Percentiles rank a stretch among this genome's conserved stretches.
phyloP scores from a whole-genome alignment of 2,329 filamentous ascomycete genomes.

The Trichoderma asperellum region DNA sequence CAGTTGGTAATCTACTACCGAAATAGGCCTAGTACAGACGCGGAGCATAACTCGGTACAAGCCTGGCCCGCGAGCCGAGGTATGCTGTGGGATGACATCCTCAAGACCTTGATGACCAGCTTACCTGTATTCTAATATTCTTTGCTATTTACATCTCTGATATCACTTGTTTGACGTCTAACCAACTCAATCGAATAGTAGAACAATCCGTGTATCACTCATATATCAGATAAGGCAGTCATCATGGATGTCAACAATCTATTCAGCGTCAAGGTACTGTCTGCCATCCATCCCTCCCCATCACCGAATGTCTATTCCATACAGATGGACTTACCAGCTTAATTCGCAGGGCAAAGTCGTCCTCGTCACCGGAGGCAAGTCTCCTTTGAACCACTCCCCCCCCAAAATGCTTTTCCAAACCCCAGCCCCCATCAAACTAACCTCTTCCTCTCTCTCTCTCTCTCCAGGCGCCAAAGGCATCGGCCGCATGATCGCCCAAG shows the following conservation, averaged over 20 bases:
- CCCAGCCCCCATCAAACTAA: not conserved
- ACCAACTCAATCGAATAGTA: not conserved
- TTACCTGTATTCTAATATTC: not conserved
- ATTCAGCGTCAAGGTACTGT: conserved; percentile 17
- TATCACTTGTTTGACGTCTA: not conserved
- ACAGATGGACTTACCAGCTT: conserved; percentile 9
- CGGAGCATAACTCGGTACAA: not conserved
- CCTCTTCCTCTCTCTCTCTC: not conserved
- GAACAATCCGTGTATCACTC: not conserved
- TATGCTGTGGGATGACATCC: not conserved
- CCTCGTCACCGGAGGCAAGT: conserved; percentile 57
- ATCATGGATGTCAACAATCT: conserved; percentile 9
- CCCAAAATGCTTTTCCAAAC: not conserved
- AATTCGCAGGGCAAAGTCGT: conserved; percentile 57
- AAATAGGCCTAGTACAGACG: not conserved
- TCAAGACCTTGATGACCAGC: not conserved
- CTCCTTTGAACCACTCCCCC: too few relatives aligned
- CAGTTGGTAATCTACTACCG: not conserved
- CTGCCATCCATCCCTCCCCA: not conserved
- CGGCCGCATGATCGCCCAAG: conserved; percentile 69
- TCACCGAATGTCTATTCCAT: not conserved
- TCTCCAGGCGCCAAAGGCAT: conserved; percentile 59
- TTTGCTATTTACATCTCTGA: not conserved
- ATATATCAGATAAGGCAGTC: not conserved
- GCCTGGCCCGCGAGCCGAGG: not conserved